These are phyloP conservation scores for Corynascus novoguineensis DNA, from an alignment of 495 filamentous ascomycete species.

Conservation along the genomic window DNA sequence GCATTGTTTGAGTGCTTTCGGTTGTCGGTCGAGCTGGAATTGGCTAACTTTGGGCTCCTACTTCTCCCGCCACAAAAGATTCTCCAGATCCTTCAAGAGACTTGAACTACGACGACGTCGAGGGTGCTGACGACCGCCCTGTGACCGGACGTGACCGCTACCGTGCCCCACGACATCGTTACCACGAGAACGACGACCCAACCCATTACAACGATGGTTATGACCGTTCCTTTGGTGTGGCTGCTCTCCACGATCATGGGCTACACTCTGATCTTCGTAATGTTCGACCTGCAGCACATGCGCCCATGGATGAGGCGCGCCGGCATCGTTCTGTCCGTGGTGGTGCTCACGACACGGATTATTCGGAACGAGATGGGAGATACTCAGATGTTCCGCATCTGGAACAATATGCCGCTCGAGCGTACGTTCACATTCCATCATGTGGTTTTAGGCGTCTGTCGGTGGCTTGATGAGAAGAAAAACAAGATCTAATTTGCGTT, in stretches of 20 bases:
- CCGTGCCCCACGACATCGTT: neutral
- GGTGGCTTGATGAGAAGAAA: too few species aligned
- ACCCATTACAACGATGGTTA: neutral
- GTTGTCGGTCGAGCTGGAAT: conserved; percentile 14
- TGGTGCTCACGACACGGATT: neutral
- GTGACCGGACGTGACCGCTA: neutral
- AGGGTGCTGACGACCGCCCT: conserved; percentile 15
- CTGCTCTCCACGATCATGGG: neutral
- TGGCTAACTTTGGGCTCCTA: conserved; percentile 30
- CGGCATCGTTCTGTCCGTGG: neutral
- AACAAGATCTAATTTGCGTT: too few species aligned
- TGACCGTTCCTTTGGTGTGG: neutral
- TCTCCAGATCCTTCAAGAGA: conserved; percentile 18
- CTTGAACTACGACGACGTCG: conserved; percentile 29
- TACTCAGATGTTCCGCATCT: neutral
- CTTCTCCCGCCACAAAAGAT: conserved; percentile 19
- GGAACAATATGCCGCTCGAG: neutral
- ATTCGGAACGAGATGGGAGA: neutral
- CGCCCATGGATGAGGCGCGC: neutral
- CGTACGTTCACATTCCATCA: too few species aligned
- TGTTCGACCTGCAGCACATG: neutral
- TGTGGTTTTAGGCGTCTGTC: too few species aligned
- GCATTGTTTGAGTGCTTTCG: conserved; percentile 12
- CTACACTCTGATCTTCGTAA: neutral
- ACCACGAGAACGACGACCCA: neutral